Evolutionary conservation across 495 filamentous ascomycete species (phyloP), one percentile per base, ranked within the genome.

Genomic region (Penicillium coprophilum): DNA sequence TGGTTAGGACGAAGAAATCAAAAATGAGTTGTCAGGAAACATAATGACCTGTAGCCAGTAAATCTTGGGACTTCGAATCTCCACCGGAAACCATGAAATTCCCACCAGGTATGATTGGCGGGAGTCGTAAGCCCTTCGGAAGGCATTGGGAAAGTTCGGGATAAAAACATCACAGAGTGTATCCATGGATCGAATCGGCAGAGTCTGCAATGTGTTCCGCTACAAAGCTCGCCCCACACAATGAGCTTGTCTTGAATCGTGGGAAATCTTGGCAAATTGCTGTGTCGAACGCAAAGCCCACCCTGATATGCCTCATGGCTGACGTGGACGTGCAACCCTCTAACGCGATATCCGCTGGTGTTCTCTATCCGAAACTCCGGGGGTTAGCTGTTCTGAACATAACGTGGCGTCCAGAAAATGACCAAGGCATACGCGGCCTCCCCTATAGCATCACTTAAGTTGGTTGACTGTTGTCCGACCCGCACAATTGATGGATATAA

Each of bases 171-270:
- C 24, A 27, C 24, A 27, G 24, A 27, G 24, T 6, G 24, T 2
- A 27, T 27, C 24, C 24, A 27, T 27, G 24, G 24, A 4, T 27
- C 24, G 24, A 39, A 51, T 51, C 31, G 50, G 36, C 15, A 46
- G 17, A 38, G 51, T 36, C 40, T 43, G 45, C 52, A 32, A 36
- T 15, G 10, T 31, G 10, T 31, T 23, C 24, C 27, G 28, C 39
- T 24, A 44, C 28, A 23, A 20, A 13, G 8, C 6, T 24, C 3
- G 51, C 28, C 51, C 51, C 39, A 54, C 50, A 32, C 38, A 12
- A 54, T 32, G 28, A 52, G 49, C 49, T 52, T 52, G 38, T 52
- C 36, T 50, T 31, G 19, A 23, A 38, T 41, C 49, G 38, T 52
- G 49, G 48, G 17, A 4, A 44, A 21, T 44, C 7, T 44, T 24